A percentile compares a stretch with the other conserved stretches of the same genome.
Conservation (phyloP, 306 rosid species). For the Prosopis cineraria region DNA sequence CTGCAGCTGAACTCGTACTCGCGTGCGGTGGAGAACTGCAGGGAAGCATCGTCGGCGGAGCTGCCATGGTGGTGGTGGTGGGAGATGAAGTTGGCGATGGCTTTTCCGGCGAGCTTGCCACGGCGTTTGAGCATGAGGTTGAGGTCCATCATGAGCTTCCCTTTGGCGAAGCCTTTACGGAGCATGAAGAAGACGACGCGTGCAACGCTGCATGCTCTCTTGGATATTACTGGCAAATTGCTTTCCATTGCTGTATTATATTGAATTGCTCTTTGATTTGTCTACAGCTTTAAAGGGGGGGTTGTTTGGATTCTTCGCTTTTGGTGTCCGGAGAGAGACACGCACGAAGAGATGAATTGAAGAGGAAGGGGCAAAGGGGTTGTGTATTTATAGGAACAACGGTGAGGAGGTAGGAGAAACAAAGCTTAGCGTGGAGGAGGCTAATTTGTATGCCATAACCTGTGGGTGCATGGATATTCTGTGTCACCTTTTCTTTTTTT, state of each 20-base stretch:
- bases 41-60: neutral
- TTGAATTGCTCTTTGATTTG: neutral
- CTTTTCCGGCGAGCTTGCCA: conserved; percentile 82
- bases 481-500: too few species aligned
- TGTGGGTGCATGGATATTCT: too few species aligned
- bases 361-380: too few species aligned
- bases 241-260: conserved; percentile 44
- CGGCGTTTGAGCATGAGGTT: conserved; percentile 83
- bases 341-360: too few species aligned
- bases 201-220: conserved; percentile 65
- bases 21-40: conserved; percentile 37
- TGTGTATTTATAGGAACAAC: too few species aligned
- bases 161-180: conserved; percentile 69
- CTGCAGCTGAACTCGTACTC: conserved; percentile 97
- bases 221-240: conserved; percentile 47
- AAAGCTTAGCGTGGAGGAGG: too few species aligned
- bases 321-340: too few species aligned
- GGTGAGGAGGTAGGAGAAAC: too few species aligned
- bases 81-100: conserved; percentile 68
- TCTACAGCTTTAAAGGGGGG: conserved; percentile 19
- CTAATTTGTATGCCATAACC: too few species aligned
- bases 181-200: conserved; percentile 70
- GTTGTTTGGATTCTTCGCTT: conserved; percentile 26
- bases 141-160: conserved; percentile 63
- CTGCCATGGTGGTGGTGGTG: conserved; percentile 43